Conservation (phyloP, 805 yeast genomes). For the Clavispora fructus region DNA sequence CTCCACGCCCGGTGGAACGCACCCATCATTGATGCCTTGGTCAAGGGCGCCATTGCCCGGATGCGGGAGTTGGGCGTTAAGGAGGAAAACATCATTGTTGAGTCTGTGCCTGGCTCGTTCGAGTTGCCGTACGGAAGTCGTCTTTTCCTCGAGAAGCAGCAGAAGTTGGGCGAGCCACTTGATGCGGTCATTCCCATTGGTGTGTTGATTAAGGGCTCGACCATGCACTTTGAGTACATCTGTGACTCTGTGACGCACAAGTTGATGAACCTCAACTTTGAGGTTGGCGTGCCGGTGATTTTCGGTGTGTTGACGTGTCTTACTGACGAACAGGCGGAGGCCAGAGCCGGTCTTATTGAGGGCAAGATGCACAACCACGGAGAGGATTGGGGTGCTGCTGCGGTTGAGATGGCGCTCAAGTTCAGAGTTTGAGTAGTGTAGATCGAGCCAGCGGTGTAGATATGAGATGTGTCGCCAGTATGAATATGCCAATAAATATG, state of each 20-base stretch:
- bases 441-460: too few relatives aligned
- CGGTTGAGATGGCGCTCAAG: constrained; percentile 78
- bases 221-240: constrained; percentile 98
- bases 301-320: constrained; percentile 92
- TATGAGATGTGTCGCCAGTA: too few relatives aligned
- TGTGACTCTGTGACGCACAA: constrained; percentile 85
- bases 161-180: constrained; percentile 40
- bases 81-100: constrained; percentile 70
- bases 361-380: constrained; percentile 94
- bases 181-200: constrained; percentile 95
- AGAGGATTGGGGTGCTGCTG: constrained; percentile 98
- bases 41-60: constrained; percentile 66
- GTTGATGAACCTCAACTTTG: constrained; percentile 75
- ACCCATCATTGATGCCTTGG: constrained; percentile 69
- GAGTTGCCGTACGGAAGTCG: constrained; percentile 85
- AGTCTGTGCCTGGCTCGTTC: constrained; percentile 91
- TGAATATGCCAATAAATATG: too few relatives aligned
- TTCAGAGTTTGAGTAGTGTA: constrained; percentile 14
- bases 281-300: constrained; percentile 70
- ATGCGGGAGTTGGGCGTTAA: constrained; percentile 63
- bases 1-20: constrained; percentile 96
- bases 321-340: constrained; percentile 90
- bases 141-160: constrained; percentile 43
- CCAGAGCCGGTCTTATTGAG: constrained; percentile 76
- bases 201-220: constrained; percentile 89